A percentile compares a stretch with the other conserved stretches of the same genome.
Evolutionary conservation across 257 asterid genomes (phyloP).

Genomic region (Fraxinus anomala): DNA sequence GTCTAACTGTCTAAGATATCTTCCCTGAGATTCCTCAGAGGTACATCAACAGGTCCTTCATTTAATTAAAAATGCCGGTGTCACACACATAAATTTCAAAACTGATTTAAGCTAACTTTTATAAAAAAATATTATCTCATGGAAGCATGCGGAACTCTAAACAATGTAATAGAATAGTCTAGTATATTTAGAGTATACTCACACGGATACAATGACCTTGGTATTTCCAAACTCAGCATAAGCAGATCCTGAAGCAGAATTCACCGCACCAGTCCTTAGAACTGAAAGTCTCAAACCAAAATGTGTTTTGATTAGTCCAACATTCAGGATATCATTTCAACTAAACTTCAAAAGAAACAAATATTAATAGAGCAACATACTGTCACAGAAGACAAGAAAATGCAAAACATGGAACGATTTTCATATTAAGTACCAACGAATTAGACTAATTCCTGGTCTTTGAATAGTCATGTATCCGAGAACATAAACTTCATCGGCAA

Average conservation of each 20-base stretch:
- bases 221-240: slow-evolving; percentile 96
- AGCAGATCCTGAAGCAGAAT: slow-evolving; percentile 96
- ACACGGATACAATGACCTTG: slow-evolving; percentile 97
- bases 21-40: background rate
- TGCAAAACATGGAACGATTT: background rate
- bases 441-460: background rate
- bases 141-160: slow-evolving; percentile 5
- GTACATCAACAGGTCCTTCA: background rate
- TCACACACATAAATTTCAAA: background rate
- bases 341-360: background rate
- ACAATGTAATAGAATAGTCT: background rate
- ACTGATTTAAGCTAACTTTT: slow-evolving; percentile 1
- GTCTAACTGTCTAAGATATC: background rate
- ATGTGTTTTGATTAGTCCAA: slow-evolving; percentile 11
- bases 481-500: background rate
- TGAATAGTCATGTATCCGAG: background rate
- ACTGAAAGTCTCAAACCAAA: slow-evolving; percentile 47
- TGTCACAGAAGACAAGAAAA: background rate
- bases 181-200: slow-evolving; percentile 35
- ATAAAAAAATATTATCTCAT: background rate
- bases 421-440: too few relatives aligned
- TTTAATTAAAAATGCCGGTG: background rate
- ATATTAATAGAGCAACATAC: background rate
- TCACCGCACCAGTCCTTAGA: slow-evolving; percentile 88
- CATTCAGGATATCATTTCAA: slow-evolving; percentile 14